Conservation (phyloP, 2,329 filamentous ascomycete species). For the Tolypocladium amazonense region DNA sequence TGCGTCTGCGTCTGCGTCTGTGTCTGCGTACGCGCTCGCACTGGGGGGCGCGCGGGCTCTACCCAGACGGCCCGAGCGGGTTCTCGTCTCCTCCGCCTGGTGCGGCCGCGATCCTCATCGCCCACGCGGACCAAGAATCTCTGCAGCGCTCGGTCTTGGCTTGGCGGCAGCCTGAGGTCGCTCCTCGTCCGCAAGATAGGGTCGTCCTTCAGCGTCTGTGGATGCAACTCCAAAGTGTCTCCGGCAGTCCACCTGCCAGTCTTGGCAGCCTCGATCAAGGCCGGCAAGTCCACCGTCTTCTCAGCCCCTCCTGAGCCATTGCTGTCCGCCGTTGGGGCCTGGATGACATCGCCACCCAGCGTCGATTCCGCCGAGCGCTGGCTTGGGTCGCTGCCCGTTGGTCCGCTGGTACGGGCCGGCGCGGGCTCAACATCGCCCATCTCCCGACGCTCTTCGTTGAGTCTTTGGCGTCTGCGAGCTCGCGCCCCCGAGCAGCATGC, state of each 20-base stretch:
- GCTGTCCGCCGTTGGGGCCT: not conserved
- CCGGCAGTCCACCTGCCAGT: slow-evolving; percentile 12
- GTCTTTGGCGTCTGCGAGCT: slow-evolving; percentile 10
- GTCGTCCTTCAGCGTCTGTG: slow-evolving; percentile 27
- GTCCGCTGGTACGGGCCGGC: not conserved
- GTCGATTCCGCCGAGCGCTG: not conserved
- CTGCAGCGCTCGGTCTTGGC: slow-evolving; percentile 25
- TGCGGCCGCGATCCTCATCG: slow-evolving; percentile 1
- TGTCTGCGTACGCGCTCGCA: not conserved
- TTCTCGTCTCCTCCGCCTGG: slow-evolving; percentile 3
- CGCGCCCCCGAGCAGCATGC: slow-evolving; percentile 10
- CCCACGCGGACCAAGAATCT: slow-evolving; percentile 11
- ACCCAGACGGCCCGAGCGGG: slow-evolving; percentile 8
- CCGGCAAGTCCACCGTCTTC: slow-evolving; percentile 16
- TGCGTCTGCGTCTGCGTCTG: not conserved
- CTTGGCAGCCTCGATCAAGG: slow-evolving; percentile 20
- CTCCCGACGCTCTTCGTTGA: slow-evolving; percentile 11
- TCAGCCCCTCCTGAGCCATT: not conserved
- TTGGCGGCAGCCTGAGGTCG: slow-evolving; percentile 23
- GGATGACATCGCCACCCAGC: not conserved
- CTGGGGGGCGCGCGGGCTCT: slow-evolving; percentile 10
- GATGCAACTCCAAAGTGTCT: slow-evolving; percentile 27
- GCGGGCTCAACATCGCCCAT: slow-evolving; percentile 14
- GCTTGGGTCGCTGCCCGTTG: not conserved
- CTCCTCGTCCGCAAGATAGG: slow-evolving; percentile 20